phyloP scores from a whole-genome alignment of 2,329 filamentous ascomycete species.

The Phialophora tarda region DNA sequence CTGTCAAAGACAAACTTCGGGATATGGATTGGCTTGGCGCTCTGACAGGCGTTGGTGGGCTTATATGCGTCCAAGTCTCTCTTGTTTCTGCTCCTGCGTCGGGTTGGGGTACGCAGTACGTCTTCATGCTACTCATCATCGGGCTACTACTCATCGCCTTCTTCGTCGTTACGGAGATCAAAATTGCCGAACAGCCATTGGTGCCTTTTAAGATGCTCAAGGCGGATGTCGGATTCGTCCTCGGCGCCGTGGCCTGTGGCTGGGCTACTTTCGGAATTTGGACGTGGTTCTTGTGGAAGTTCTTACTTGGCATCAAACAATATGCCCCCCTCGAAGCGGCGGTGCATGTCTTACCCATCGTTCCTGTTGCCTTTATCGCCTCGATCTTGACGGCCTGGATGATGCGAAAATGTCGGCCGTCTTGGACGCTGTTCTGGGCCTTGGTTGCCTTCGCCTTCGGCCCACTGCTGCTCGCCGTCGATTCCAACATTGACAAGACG shows the following conservation, averaged over 20 bases:
- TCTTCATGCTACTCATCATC: slow-evolving; percentile 57
- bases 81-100: slow-evolving; percentile 65
- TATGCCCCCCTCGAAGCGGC: slow-evolving; percentile 41
- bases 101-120: slow-evolving; percentile 61
- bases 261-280: slow-evolving; percentile 61
- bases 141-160: slow-evolving; percentile 54
- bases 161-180: slow-evolving; percentile 56
- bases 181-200: slow-evolving; percentile 51
- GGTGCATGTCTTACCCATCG: slow-evolving; percentile 43
- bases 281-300: slow-evolving; percentile 47
- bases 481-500: slow-evolving; percentile 44
- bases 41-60: slow-evolving; percentile 55
- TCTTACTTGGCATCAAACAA: slow-evolving; percentile 41
- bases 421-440: slow-evolving; percentile 47
- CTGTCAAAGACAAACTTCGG: slow-evolving; percentile 41
- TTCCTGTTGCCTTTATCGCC: slow-evolving; percentile 44
- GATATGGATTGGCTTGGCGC: slow-evolving; percentile 45
- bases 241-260: slow-evolving; percentile 58
- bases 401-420: slow-evolving; percentile 39
- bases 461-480: slow-evolving; percentile 32
- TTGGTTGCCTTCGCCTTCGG: slow-evolving; percentile 43
- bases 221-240: slow-evolving; percentile 59
- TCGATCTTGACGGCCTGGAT: slow-evolving; percentile 41
- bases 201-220: slow-evolving; percentile 55
- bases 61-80: slow-evolving; percentile 67